Evolutionary conservation across 768 basidiomycete species (phyloP), one percentile per base, ranked within the genome.

Genomic region (Suillus ampliporus): DNA sequence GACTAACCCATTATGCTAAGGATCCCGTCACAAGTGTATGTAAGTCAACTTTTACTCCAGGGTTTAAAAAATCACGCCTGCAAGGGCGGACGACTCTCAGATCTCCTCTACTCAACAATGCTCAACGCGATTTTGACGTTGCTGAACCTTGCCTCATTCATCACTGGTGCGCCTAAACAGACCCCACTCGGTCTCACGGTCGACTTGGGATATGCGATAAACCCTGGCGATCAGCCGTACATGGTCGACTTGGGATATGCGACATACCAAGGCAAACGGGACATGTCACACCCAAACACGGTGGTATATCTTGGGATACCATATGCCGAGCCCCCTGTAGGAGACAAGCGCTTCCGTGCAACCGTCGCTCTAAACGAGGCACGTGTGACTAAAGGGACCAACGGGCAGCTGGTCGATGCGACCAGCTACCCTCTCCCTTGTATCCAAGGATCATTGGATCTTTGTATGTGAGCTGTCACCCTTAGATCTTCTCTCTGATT

Each of bases 131-230:
- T 47, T 13, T 17, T 41, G 23, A 13, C 35, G 34, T 54, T 69
- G 21, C 38, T 65, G 5, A 57, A 73, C 41, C 77, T 81, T 47
- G 61, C 79, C 56, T 52, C 57, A 11, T 15, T 13, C 62, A n/a
- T n/a, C n/a, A 60, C 37, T 57, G 46, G 6, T 31, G 31, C 31
- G 15, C 65, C 66, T 37, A 68, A 60, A 44, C 63, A 35, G 8
- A 40, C 65, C 2, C 17, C 53, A 13, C 31, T 52, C 1, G 61
- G 61, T 11, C 65, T 74, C 61, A 72, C 86, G 28, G 80, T 87
- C 44, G 82, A 87, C 65, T 79, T 84, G 15, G 87, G 86, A 17
- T 89, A 89, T 62, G 85, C 84, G 1, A 80, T 76, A 60, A 89
- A 87, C 66, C 74, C 77, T 3, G 88, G 87, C 4, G 87, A 87